Base-by-base conservation (phyloP, 495 filamentous ascomycete genomes). In the Endocarpon pusillum region DNA sequence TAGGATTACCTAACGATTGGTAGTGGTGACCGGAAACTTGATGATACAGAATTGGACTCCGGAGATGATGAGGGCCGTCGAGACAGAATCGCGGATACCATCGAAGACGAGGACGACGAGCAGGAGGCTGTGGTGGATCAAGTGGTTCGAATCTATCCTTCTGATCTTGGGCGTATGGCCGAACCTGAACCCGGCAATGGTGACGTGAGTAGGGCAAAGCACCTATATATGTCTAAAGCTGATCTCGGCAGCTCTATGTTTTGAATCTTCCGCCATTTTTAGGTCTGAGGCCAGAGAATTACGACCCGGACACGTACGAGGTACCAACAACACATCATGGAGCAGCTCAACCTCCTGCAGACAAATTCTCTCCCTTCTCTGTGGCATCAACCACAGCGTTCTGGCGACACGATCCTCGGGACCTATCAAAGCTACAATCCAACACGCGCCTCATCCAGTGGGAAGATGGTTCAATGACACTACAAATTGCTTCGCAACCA, bases 391-490 rank as follows among this genome's bases (percentile, higher is more conserved):
- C 67, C 12, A 78, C 75, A 9, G 55, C 81, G 17, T 76, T 75
- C 45, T 78, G 77, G 73, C 68, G 78, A 33, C 66, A 67, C 41
- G 69, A 75, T 27, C 75, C 75, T n/a, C 62, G 59, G 8, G 57
- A 78, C 37, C 62, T 65, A 4, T 43, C 51, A 9, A 51, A 67
- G 22, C 56, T 83, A 8, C 69, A 79, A 45, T 86, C 79, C 22
- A 89, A 89, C 49, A 67, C 81, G 4, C 70, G 77, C 29, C 59
- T 87, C 19, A 69, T 83, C 36, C 70, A 67, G 39, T 92, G 83
- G 83, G 79, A 78, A 38, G 82, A 92, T 45, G 82, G 82, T 23
- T 84, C 79, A 4, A 53, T 84, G 19, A 92, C 86, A 11, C 61
- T 94, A 7, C 78, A 83, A 46, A 57, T 82, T 21, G 78, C 73